A percentile compares a stretch with the other conserved stretches of the same genome.
Conservation (phyloP, 2,329 filamentous ascomycete genomes). For the Penicillium sp. region DNA sequence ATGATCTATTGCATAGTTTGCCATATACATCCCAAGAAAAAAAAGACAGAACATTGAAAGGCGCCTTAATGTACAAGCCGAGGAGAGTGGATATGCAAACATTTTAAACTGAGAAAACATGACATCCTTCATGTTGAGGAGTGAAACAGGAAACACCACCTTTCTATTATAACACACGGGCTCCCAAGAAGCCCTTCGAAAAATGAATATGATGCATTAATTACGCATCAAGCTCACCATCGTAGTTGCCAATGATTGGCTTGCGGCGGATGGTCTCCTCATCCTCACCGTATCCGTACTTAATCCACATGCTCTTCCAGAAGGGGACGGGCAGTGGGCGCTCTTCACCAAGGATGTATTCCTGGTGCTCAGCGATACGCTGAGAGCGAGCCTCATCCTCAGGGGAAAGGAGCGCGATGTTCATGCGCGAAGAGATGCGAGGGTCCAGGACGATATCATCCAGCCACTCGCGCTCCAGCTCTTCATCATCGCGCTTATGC, state of each 20-base stretch:
- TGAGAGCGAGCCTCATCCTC: conserved; percentile 70
- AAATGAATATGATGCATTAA: background rate
- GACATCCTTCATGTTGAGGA: conserved; percentile 11
- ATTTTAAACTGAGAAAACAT: conserved; percentile 11
- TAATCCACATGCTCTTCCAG: conserved; percentile 43
- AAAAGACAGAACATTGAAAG: conserved; percentile 13
- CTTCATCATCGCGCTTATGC: conserved; percentile 55
- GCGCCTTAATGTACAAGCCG: conserved; percentile 27
- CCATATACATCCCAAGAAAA: background rate
- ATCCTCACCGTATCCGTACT: conserved; percentile 44
- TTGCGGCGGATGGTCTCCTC: conserved; percentile 40
- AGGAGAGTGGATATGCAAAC: conserved; percentile 24
- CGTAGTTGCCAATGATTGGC: conserved; percentile 43
- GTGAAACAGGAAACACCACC: conserved; percentile 17
- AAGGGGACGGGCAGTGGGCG: conserved; percentile 35
- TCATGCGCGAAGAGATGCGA: conserved; percentile 76
- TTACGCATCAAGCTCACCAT: conserved; percentile 31
- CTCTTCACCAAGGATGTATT: conserved; percentile 68
- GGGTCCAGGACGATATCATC: conserved; percentile 73
- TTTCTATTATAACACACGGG: conserved; percentile 23
- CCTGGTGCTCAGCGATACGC: conserved; percentile 63
- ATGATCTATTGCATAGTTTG: background rate
- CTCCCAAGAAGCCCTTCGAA: background rate
- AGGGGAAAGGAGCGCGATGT: conserved; percentile 68
- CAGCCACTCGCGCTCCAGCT: conserved; percentile 72